A percentile compares a stretch with the other conserved stretches of the same genome.
phyloP scores from a whole-genome alignment of 345 rosid genomes.

The Viola odorata region DNA sequence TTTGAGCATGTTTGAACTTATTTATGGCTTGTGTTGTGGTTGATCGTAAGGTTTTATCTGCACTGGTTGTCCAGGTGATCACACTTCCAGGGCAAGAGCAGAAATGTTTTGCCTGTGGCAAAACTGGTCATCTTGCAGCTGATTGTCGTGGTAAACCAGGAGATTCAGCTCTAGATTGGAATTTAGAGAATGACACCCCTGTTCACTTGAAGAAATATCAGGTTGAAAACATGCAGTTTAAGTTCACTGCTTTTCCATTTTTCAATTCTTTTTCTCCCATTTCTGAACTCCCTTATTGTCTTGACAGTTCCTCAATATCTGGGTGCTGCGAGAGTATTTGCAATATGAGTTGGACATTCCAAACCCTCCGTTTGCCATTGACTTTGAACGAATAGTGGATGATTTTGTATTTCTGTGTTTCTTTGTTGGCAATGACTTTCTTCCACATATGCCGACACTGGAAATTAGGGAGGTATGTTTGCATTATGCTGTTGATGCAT shows the following conservation, averaged over 20 bases:
- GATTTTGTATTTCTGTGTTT: slow-evolving; percentile 97
- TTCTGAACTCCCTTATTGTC: slow-evolving; percentile 15
- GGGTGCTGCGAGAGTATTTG: slow-evolving; percentile 93
- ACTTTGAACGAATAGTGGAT: slow-evolving; percentile 86
- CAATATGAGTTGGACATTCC: slow-evolving; percentile 80
- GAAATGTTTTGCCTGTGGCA: slow-evolving; percentile 87
- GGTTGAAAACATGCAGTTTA: slow-evolving; percentile 37
- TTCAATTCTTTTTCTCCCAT: not conserved
- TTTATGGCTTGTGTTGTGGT: not conserved
- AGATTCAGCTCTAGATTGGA: slow-evolving; percentile 29
- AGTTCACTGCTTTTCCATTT: not conserved
- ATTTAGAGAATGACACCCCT: slow-evolving; percentile 60
- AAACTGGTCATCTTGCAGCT: slow-evolving; percentile 93
- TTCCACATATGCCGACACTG: slow-evolving; percentile 98
- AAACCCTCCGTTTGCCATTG: slow-evolving; percentile 69
- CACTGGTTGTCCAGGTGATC: slow-evolving; percentile 47
- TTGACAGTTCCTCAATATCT: slow-evolving; percentile 78
- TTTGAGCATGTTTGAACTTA: slow-evolving; percentile 8
- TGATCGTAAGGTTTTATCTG: slow-evolving; percentile 6
- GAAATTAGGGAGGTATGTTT: slow-evolving; percentile 89
- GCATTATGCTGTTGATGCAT: slow-evolving; percentile 11
- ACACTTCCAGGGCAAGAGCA: slow-evolving; percentile 89
- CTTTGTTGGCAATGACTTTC: slow-evolving; percentile 98
- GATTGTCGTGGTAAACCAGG: slow-evolving; percentile 75
- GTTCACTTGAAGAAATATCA: slow-evolving; percentile 97